These are phyloP conservation scores for Bassia scoparia DNA, from an alignment of 148 eudicot genomes.

Conservation along the genomic window DNA sequence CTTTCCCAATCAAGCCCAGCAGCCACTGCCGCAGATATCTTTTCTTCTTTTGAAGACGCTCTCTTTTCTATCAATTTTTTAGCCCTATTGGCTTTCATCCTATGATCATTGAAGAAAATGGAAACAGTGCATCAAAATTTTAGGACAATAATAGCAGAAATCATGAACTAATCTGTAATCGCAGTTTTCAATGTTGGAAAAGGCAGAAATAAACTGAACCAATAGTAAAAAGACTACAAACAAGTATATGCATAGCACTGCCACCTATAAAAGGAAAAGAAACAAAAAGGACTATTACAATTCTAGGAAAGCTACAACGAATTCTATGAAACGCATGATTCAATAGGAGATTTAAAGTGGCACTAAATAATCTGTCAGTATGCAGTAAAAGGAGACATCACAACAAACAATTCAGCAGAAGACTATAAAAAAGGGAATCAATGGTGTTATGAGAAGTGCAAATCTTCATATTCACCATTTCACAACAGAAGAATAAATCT, in stretches of 20 bases:
- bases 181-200: constrained; percentile 1
- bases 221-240: neutral
- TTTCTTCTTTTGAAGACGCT: constrained; percentile 53
- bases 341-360: neutral
- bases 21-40: constrained; percentile 69
- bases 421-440: neutral
- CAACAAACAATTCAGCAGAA: neutral
- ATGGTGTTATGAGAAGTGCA: neutral
- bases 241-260: neutral
- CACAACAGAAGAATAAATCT: neutral
- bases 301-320: neutral
- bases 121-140: neutral
- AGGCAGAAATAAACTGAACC: neutral
- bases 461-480: neutral
- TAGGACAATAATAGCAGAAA: neutral
- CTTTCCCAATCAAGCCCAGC: constrained; percentile 82
- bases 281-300: neutral
- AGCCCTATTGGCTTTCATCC: constrained; percentile 71
- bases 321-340: neutral
- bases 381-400: neutral
- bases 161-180: neutral
- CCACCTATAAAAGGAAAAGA: neutral
- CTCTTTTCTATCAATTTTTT: constrained; percentile 54
- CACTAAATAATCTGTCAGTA: constrained; percentile 1
- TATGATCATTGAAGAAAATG: constrained; percentile 24